Percentiles rank a stretch among this genome's conserved stretches.
Evolutionary conservation across 108 stramenopile genomes (phyloP).

Genomic region (Phaeodactylum tricornutum): DNA sequence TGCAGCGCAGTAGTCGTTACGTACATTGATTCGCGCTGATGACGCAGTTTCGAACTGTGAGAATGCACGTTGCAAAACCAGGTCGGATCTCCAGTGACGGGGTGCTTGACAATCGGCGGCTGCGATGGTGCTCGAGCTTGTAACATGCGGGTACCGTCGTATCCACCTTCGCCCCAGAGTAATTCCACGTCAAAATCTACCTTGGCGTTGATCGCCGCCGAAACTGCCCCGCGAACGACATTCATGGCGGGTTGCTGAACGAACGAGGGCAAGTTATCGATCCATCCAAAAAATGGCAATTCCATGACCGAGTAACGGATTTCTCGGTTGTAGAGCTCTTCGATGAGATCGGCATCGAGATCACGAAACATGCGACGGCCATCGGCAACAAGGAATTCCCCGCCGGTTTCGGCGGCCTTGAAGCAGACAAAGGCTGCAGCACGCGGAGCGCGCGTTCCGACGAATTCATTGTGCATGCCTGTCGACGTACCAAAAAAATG

Average conservation of each 20-base stretch:
- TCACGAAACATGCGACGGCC: constrained; percentile 74
- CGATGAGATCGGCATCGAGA: constrained; percentile 51
- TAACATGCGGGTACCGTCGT: constrained; percentile 77
- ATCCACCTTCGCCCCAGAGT: constrained; percentile 73
- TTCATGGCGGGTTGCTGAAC: constrained; percentile 53
- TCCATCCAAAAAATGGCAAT: constrained; percentile 83
- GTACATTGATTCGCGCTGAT: constrained; percentile 73
- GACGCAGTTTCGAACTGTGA: constrained; percentile 72
- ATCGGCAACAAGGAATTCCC: constrained; percentile 85
- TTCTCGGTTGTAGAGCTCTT: constrained; percentile 62
- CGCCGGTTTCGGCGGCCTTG: constrained; percentile 82
- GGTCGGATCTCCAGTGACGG: constrained; percentile 76
- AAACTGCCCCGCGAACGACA: constrained; percentile 46
- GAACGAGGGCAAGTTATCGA: constrained; percentile 58
- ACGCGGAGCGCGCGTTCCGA: constrained; percentile 80
- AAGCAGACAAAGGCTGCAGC: constrained; percentile 88
- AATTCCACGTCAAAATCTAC: constrained; percentile 83
- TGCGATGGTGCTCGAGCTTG: constrained; percentile 80
- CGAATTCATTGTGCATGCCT: constrained; percentile 92
- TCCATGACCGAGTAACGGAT: constrained; percentile 88
- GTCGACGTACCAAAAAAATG: neutral
- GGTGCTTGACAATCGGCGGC: constrained; percentile 79
- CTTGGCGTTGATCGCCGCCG: constrained; percentile 81
- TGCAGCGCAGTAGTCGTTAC: constrained; percentile 10
- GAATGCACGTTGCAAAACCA: constrained; percentile 93